Evolutionary conservation across 495 filamentous ascomycete genomes (phyloP), one percentile per base, ranked within the genome.

Genomic region (Aspergillus haitiensis): DNA sequence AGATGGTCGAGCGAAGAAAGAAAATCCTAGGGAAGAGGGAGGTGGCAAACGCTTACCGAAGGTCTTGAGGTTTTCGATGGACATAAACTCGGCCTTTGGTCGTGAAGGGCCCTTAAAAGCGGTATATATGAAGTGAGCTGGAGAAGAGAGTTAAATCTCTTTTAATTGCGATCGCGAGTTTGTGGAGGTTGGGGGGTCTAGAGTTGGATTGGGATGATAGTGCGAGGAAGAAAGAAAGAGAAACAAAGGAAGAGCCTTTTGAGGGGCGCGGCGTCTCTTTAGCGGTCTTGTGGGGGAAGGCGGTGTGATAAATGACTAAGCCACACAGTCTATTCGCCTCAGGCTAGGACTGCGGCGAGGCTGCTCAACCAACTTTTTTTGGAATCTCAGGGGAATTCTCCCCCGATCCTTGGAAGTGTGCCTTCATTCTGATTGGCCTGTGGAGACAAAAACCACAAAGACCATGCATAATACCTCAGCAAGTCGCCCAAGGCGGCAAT

Each of bases 11-110:
- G 34, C 9, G 11, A 37, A 44, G 56, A 40, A 32, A 52, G 49
- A 55, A 33, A 44, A 58, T 55, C 58, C 54, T 56, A 65, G 58
- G 61, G 44, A 31, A 61, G 67, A 58, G 68, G 59, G 61, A 65
- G 63, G 60, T 68, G 67, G 64, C 74, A 72, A 67, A 56, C 49
- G 84, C 92, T 79, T 77, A 97, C 93, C 94, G 88, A 93, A 94
- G 86, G 91, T 88, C 87, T 96, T 96, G 81, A 97, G 91, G 86
- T 98, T 97, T 94, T 97, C 90, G 91, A 97, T 97, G 88, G 92
- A 96, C 93, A 96, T 97, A 96, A 95, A 96, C 89, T 91, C 80
- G 79, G 74, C 72, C 72, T 81, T 76, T 78, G 58, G 61, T 67
- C 46, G 58, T 67, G 73, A 78, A 74, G 63, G 70, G 69, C 66